phyloP scores from a whole-genome alignment of 305 asterid species.

The Ilex paraguariensis region DNA sequence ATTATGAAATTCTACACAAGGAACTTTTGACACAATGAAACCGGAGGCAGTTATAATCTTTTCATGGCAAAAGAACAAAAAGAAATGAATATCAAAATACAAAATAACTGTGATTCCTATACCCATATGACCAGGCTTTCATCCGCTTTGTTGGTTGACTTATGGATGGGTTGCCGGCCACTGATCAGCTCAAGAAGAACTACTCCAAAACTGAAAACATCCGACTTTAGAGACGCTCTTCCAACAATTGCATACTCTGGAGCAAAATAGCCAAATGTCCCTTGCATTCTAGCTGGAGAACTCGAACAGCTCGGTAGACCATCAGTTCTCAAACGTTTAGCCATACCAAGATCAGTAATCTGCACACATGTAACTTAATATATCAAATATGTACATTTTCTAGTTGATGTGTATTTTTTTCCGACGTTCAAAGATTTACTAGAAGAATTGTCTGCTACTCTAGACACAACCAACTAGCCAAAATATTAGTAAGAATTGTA shows the following conservation, averaged over 20 bases:
- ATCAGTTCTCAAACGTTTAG: not conserved
- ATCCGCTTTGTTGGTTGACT: not conserved
- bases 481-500: no score
- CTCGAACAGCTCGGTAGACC: not conserved
- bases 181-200: conserved; percentile 2
- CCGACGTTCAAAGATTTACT: not conserved
- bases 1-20: no score
- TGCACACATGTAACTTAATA: not conserved
- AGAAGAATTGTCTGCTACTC: not conserved
- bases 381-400: no score
- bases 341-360: conserved; percentile 8
- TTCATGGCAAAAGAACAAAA: no score
- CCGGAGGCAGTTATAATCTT: no score
- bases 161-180: conserved; percentile 1
- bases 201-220: conserved; percentile 4
- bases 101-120: not conserved
- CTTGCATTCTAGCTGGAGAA: conserved; percentile 4
- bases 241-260: conserved; percentile 2
- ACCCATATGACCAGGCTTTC: conserved; percentile 5
- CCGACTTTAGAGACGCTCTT: conserved; percentile 1
- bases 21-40: no score
- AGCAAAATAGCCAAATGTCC: conserved; percentile 4
- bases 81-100: not conserved
- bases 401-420: no score
- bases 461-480: no score